Evolutionary conservation across 140 eudicot species (phyloP), one percentile per base, ranked within the genome.

Genomic region (Cichorium intybus): DNA sequence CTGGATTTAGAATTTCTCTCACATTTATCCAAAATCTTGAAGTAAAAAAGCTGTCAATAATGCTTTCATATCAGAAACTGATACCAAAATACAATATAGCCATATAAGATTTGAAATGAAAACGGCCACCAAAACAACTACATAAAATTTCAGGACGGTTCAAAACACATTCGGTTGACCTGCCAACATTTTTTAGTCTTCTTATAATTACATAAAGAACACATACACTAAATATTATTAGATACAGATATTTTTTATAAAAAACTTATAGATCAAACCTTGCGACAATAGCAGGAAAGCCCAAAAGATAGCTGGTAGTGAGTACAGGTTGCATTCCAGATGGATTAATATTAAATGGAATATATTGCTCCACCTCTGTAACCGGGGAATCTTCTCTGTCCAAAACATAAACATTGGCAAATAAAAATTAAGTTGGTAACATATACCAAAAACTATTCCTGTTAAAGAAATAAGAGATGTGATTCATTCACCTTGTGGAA

Each of bases 261-360:
- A 27, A 35, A 27, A 7, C 21, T 4, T 22, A 34, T 74, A 3
- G 14, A 64, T 69, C 75, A 66, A 57, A 93, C 99, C 99, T 84
- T 54, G 99, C 94, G 26, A 93, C 79, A 24, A 93, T 85, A 75
- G 88, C 73, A 5, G 99, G 99, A 72, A 93, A 69, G 5, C 94
- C 95, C 81, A 93, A 63, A 58, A 93, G 83, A 76, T 93, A 93
- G 45, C 97, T 81, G 68, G 99, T 85, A 37, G 95, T 84, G 37
- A 93, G 88, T 20, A 93, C 82, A 56, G 99, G 99, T 65, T 93
- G 99, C 97, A 93, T 93, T 69, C 99, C 99, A 3, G 99, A 75
- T 69, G 99, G 99, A 66, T 93, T 93, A 72, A 93, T 93, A 79
- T 93, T 93, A 75, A 93, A 93, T 2, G 99, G 99, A 65, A 93